Evolutionary conservation across 2,329 filamentous ascomycete species (phyloP).

Genomic region (Bisporella sp.): DNA sequence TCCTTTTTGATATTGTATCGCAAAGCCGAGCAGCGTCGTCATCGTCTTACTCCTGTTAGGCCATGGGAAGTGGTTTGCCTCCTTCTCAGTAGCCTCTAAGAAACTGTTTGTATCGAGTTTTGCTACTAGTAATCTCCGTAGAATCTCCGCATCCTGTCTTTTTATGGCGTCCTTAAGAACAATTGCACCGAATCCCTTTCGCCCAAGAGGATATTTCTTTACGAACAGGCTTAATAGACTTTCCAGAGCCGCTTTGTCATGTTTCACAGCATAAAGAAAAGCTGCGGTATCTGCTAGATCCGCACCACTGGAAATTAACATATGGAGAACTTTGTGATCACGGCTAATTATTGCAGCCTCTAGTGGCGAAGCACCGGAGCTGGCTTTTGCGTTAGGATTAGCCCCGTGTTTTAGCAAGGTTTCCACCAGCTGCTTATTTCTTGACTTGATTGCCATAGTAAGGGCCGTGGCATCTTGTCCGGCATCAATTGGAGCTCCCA

Average conservation of each 20-base stretch:
- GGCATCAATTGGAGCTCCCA: not conserved
- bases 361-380: not conserved
- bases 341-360: not conserved
- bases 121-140: not conserved
- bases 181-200: not conserved
- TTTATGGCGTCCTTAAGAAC: not conserved
- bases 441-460: not conserved
- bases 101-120: slow-evolving; percentile 1
- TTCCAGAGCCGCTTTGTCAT: not conserved
- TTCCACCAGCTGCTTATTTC: not conserved
- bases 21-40: not conserved
- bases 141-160: not conserved
- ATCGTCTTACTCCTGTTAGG: not conserved
- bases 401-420: not conserved
- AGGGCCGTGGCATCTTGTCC: not conserved
- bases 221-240: not conserved
- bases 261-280: not conserved
- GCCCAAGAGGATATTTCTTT: not conserved
- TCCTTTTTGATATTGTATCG: not conserved
- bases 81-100: too few relatives aligned
- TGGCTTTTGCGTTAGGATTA: not conserved
- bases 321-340: not conserved
- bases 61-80: too few relatives aligned
- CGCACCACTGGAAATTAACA: not conserved
- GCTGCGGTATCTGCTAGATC: not conserved